These are phyloP conservation scores for Lolium rigidum DNA, from an alignment of 176 grass and related monocot genomes.

Conservation along the genomic window DNA sequence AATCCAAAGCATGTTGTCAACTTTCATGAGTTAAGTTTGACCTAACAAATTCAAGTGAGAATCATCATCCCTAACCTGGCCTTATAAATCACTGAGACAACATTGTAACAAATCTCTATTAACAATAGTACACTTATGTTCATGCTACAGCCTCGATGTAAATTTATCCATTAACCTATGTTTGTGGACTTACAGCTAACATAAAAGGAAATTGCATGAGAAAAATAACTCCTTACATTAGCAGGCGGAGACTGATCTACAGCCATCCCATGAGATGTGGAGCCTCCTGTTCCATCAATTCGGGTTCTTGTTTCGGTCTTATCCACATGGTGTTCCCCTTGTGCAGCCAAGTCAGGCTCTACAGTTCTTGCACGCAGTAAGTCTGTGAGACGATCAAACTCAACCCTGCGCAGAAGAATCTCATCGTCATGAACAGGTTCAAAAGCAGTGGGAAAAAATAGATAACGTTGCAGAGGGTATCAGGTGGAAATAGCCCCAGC, in stretches of 20 bases:
- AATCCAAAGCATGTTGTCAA: neutral
- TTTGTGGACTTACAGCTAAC: neutral
- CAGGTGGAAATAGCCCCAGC: neutral
- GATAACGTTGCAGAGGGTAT: neutral
- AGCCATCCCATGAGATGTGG: constrained; percentile 30
- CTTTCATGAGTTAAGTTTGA: constrained; percentile 5
- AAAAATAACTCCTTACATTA: constrained; percentile 50
- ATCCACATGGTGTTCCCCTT: constrained; percentile 20
- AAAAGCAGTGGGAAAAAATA: neutral
- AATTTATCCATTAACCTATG: constrained; percentile 3
- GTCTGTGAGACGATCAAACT: constrained; percentile 72
- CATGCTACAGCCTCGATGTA: neutral
- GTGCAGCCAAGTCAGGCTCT: constrained; percentile 47
- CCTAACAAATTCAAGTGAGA: neutral
- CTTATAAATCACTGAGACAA: neutral
- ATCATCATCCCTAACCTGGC: constrained; percentile 22
- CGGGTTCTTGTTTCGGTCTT: constrained; percentile 30
- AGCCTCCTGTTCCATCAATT: constrained; percentile 42
- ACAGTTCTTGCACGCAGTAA: constrained; percentile 67
- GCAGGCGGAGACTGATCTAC: constrained; percentile 32
- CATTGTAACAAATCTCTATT: neutral
- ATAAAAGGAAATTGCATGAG: constrained; percentile 21
- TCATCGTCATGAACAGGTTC: constrained; percentile 25
- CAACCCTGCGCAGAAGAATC: constrained; percentile 51
- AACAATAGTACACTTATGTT: constrained; percentile 20